Evolutionary conservation across 148 eudicot species (phyloP), one percentile per base, ranked within the genome.

Genomic region (Silene latifolia): DNA sequence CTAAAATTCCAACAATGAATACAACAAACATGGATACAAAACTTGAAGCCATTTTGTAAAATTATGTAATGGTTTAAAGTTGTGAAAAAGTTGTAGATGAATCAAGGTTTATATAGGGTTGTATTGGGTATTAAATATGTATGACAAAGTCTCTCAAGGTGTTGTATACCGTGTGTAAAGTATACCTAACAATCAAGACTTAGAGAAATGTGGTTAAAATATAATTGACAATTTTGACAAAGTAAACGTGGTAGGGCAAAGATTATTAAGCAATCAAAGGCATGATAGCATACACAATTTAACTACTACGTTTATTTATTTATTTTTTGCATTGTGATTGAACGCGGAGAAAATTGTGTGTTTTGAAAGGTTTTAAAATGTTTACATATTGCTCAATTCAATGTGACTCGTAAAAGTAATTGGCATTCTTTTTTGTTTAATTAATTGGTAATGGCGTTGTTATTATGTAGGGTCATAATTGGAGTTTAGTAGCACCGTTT

Each of bases 141-240:
- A 29, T 32, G 67, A 70, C 10, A 19, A 62, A 69, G 57, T 19
- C 21, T 46, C 62, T 71, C 69, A 20, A 70, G 53, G 79, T 70
- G 54, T 17, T 70, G 47, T 60, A 25, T 71, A 59, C 61, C 79
- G 35, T 63, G 67, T 61, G 17, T 21, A 47, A 27, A 19, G 72
- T 75, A 63, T 51, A 74, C 82, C 82, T 74, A 79, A 79, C 53
- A 4, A 4, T 17, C 4, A 63, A 63, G 78, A 79, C 78, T 79
- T 42, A 24, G 4, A 25, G 11, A 5, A 51, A 51, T 51, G 56
- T 51, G 4, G 17, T 51, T 51, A 51, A 51, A 51, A 51, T 51
- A 51, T 51, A 51, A 51, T 51, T 51, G 0, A 51, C 18, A 13
- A 39, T 51, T 51, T 51, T 51, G 56, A 11, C 17, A 51, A 51